Base-by-base conservation (phyloP, 305 asterid genomes). In the Fraxinus dipetala region DNA sequence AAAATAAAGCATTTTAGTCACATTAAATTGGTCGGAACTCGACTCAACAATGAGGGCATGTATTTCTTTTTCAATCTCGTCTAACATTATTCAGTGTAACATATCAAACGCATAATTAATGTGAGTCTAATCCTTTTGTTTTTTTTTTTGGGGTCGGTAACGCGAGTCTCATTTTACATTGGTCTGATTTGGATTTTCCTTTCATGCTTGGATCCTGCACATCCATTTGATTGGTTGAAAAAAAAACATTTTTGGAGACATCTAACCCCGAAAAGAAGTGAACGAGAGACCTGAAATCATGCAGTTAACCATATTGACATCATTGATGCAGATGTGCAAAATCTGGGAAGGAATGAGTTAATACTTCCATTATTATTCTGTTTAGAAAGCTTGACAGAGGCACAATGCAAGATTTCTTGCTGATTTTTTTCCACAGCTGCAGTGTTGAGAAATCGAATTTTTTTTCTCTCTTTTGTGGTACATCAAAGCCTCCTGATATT, bases 221-320 rank as follows among this genome's bases (percentile, higher is more conserved):
- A 74, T 48, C 30, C 59, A 1, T 74, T 74, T 74, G 59, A 74
- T 74, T 74, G 59, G 78, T 20, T 74, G 78, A 74, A 13, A 13
- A 74, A 74, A 36, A 30, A 8, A 74, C 32, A 32, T 74, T n/a
- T 74, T 18, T 38, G 16, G 78, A 75, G 56, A 75, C 8, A 73
- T 31, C 9, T 2, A 24, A 72, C n/a, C 34, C 10, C 4, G 78
- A 73, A n/a, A 26, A 73, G 9, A 73, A 18, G 3, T 73, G 78
- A 73, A n/a, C 1, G 13, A 24, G 14, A 18, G 16, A 67, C 14
- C n/a, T 67, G 30, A 67, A 8, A 16, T 67, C 74, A 18, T 67
- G 32, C 24, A 26, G 75, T n/a, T 70, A 30, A 30, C 11, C 31
- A 10, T 30, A 0, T 34, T 30, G 24, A 70, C 4, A 30, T 32